Percentiles rank a stretch among this genome's conserved stretches.
These are phyloP conservation scores for Austroboletus olivaceoglutinosus DNA, from an alignment of 1,284 basidiomycete species.

Conservation along the genomic window DNA sequence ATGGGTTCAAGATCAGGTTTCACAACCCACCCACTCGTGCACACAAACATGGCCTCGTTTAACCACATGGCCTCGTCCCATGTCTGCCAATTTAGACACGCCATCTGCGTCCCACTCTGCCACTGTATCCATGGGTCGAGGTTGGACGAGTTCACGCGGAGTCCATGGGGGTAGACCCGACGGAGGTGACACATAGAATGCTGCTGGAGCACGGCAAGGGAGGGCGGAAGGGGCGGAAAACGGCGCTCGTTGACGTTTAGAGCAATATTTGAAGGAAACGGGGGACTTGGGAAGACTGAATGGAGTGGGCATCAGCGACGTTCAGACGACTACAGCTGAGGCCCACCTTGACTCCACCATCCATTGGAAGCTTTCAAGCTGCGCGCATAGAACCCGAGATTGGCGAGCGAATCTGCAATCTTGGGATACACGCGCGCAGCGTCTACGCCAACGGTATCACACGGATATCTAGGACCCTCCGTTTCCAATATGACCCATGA, in stretches of 20 bases:
- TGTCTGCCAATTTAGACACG: slow-evolving; percentile 64
- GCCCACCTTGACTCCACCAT: slow-evolving; percentile 45
- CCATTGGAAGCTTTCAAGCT: slow-evolving; percentile 55
- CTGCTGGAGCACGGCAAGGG: slow-evolving; percentile 35
- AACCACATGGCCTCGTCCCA: slow-evolving; percentile 52
- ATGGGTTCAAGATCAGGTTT: slow-evolving; percentile 37
- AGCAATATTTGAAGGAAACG: slow-evolving; percentile 45
- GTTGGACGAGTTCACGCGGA: slow-evolving; percentile 55
- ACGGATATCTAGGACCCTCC: slow-evolving; percentile 8
- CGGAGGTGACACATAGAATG: slow-evolving; percentile 48
- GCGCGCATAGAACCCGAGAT: slow-evolving; percentile 53
- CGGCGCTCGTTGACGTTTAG: slow-evolving; percentile 62
- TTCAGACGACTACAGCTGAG: not conserved
- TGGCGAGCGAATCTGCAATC: slow-evolving; percentile 49
- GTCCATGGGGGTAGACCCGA: slow-evolving; percentile 59
- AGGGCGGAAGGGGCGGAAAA: slow-evolving; percentile 39
- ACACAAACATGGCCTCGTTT: slow-evolving; percentile 65
- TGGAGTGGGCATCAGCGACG: not conserved
- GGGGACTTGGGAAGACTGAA: slow-evolving; percentile 31
- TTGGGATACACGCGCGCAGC: slow-evolving; percentile 28
- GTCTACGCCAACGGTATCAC: slow-evolving; percentile 6
- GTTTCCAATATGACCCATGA: not conserved
- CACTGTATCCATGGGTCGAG: slow-evolving; percentile 54
- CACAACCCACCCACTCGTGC: slow-evolving; percentile 54
- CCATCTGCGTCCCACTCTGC: slow-evolving; percentile 60